A percentile compares a stretch with the other conserved stretches of the same genome.
Conservation (phyloP, 1,284 basidiomycete species). For the Ceratobasidium sp. region DNA sequence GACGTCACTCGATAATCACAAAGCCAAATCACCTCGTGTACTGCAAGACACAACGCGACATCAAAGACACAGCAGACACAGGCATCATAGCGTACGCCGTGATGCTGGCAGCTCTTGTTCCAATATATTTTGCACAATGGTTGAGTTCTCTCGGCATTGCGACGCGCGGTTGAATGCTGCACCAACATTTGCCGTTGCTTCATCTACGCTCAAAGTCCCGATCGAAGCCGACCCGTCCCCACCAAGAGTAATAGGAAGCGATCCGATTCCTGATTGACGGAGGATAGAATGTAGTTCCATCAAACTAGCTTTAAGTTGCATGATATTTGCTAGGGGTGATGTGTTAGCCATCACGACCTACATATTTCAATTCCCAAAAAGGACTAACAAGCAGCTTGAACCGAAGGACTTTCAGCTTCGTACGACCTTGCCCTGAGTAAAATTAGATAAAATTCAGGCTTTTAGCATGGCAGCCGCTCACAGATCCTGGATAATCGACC, state of each 20-base stretch:
- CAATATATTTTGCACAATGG: conserved; percentile 25
- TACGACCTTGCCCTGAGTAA: conserved; percentile 19
- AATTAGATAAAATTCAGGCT: not conserved
- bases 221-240: conserved; percentile 2
- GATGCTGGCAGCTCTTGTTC: conserved; percentile 35
- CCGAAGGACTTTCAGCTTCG: conserved; percentile 17
- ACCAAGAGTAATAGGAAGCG: conserved; percentile 3
- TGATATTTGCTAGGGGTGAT: conserved; percentile 2
- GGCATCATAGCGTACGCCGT: not conserved
- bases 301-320: conserved; percentile 31
- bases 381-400: conserved; percentile 16
- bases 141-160: conserved; percentile 32
- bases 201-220: conserved; percentile 4
- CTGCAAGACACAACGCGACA: not conserved
- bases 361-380: not conserved
- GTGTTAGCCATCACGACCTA: not conserved
- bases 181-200: conserved; percentile 17
- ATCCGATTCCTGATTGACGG: conserved; percentile 18
- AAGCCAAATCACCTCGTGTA: not conserved
- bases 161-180: conserved; percentile 26
- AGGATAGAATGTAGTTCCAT: conserved; percentile 31
- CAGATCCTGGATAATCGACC: conserved; percentile 29
- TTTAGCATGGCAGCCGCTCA: not conserved
- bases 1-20: not conserved
- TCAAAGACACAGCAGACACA: not conserved